Evolutionary conservation across 805 yeast genomes (phyloP).

Genomic region (Pichia nakasei): DNA sequence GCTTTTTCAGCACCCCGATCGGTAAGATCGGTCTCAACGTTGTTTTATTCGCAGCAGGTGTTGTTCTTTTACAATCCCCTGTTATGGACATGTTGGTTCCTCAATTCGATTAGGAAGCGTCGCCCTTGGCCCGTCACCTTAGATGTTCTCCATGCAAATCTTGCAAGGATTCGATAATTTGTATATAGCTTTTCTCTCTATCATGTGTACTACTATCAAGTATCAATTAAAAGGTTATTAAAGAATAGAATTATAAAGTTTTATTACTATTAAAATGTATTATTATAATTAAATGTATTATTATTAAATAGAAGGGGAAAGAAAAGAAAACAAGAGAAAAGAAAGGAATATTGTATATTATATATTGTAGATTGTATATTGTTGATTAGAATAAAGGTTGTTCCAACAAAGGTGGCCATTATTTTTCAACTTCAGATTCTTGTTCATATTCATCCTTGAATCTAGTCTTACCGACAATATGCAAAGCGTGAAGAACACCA

Average conservation of each 20-base stretch:
- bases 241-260: background rate
- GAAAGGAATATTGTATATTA: background rate
- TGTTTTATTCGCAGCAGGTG: constrained; percentile 62
- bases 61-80: constrained; percentile 68
- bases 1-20: constrained; percentile 54
- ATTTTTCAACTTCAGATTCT: constrained; percentile 1
- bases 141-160: no score
- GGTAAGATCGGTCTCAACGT: constrained; percentile 59
- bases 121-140: background rate
- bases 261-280: no score
- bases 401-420: no score
- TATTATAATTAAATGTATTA: no score
- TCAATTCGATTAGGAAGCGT: constrained; percentile 30
- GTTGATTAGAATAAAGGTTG: no score
- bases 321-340: background rate
- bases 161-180: no score
- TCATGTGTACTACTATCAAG: no score
- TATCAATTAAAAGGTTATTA: background rate
- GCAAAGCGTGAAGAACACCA: constrained; percentile 67
- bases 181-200: no score
- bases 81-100: constrained; percentile 78
- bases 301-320: background rate
- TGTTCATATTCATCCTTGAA: background rate
- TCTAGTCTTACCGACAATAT: constrained; percentile 33
- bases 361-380: no score